phyloP scores from a whole-genome alignment of 2,329 filamentous ascomycete species.

The Seiridium cupressi region DNA sequence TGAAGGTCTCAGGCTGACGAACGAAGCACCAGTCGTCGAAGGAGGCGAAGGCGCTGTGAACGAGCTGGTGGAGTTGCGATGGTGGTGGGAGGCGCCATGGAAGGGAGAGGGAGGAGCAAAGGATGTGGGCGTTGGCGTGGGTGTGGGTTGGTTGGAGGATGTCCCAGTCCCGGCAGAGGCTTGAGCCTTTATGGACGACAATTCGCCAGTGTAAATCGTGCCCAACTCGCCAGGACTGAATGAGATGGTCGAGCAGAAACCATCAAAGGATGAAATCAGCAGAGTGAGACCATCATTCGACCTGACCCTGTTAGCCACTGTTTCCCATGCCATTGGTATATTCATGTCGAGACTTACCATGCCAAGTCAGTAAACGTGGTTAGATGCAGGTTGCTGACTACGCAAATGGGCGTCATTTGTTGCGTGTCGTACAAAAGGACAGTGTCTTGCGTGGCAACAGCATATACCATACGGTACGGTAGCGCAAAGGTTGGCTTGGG shows the following conservation, averaged over 20 bases:
- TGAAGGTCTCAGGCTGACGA: slow-evolving; percentile 64
- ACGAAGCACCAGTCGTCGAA: slow-evolving; percentile 46
- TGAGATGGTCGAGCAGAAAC: slow-evolving; percentile 90
- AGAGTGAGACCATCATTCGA: slow-evolving; percentile 75
- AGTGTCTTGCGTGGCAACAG: slow-evolving; percentile 94
- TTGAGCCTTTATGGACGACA: slow-evolving; percentile 48
- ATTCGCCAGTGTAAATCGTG: slow-evolving; percentile 71
- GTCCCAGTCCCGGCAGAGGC: slow-evolving; percentile 35
- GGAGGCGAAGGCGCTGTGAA: slow-evolving; percentile 58
- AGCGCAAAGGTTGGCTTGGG: slow-evolving; percentile 75
- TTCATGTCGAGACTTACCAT: slow-evolving; percentile 61
- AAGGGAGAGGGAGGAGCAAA: slow-evolving; percentile 63
- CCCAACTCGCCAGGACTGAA: slow-evolving; percentile 85
- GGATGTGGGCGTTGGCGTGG: slow-evolving; percentile 62
- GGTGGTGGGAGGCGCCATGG: slow-evolving; percentile 47
- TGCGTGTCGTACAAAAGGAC: slow-evolving; percentile 96
- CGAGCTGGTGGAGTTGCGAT: slow-evolving; percentile 58
- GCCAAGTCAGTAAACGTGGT: slow-evolving; percentile 95
- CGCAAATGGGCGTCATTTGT: slow-evolving; percentile 86
- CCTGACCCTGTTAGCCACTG: slow-evolving; percentile 39
- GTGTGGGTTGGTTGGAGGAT: slow-evolving; percentile 63
- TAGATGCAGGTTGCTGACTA: slow-evolving; percentile 96
- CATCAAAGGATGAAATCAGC: slow-evolving; percentile 95
- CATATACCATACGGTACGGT: slow-evolving; percentile 92
- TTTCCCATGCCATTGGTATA: background rate